A percentile compares a stretch with the other conserved stretches of the same genome.
Conservation (phyloP, 352 stramenopile species). For the Pythium biforme region DNA sequence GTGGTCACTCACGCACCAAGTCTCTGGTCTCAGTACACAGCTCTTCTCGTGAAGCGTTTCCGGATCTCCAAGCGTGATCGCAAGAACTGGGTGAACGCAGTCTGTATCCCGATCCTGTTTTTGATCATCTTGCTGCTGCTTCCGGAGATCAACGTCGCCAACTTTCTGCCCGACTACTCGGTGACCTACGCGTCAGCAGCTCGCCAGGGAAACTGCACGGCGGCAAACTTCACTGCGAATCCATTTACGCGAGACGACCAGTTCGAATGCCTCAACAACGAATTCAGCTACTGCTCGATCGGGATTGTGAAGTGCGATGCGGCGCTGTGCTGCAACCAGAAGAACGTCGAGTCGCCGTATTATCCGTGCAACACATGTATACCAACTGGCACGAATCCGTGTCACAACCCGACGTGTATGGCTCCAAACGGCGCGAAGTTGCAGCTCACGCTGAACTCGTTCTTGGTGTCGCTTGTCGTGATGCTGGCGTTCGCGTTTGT, state of each 20-base stretch:
- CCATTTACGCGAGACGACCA: slow-evolving; percentile 4
- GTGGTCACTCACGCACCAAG: slow-evolving; percentile 27
- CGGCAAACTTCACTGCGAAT: slow-evolving; percentile 19
- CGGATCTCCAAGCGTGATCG: slow-evolving; percentile 62
- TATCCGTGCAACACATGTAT: slow-evolving; percentile 45
- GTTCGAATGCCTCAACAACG: slow-evolving; percentile 7
- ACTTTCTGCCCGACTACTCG: slow-evolving; percentile 41
- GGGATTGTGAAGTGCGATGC: slow-evolving; percentile 48
- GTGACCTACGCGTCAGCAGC: background rate
- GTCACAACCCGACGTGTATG: slow-evolving; percentile 37
- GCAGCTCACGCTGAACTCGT: slow-evolving; percentile 46
- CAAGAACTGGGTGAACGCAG: slow-evolving; percentile 56
- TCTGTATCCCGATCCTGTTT: slow-evolving; percentile 51
- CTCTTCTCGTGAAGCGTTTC: slow-evolving; percentile 54
- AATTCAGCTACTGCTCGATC: slow-evolving; percentile 47
- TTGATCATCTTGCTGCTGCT: slow-evolving; percentile 30
- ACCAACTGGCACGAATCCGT: slow-evolving; percentile 18
- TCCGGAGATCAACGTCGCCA: slow-evolving; percentile 56
- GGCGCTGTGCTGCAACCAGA: slow-evolving; percentile 40
- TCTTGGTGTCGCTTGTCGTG: slow-evolving; percentile 36
- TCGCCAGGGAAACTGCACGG: slow-evolving; percentile 30
- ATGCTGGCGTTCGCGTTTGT: slow-evolving; percentile 52
- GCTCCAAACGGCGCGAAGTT: slow-evolving; percentile 34
- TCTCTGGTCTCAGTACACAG: slow-evolving; percentile 44
- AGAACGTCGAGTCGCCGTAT: slow-evolving; percentile 42